phyloP scores from a whole-genome alignment of 345 rosid species.

The Barbarea vulgaris region DNA sequence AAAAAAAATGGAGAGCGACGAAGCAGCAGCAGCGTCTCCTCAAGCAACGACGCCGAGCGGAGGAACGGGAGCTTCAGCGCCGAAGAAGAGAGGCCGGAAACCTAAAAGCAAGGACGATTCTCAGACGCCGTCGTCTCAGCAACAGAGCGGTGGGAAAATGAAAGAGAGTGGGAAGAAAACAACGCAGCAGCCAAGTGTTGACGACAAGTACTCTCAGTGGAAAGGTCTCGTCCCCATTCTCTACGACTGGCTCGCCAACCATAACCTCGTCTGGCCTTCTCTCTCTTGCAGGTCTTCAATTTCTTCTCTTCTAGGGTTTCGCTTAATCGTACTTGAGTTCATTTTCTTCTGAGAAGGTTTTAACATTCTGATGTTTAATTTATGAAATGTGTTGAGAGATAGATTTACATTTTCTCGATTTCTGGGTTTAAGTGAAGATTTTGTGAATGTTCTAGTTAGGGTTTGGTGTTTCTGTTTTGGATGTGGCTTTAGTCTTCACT shows the following conservation, averaged over 20 bases:
- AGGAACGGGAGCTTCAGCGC: slow-evolving; percentile 39
- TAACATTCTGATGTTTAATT: not conserved
- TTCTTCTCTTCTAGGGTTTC: slow-evolving; percentile 42
- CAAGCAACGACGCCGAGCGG: slow-evolving; percentile 35
- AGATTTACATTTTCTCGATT: not conserved
- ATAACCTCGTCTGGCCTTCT: slow-evolving; percentile 99
- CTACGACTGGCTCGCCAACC: slow-evolving; percentile 98
- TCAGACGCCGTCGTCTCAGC: slow-evolving; percentile 46
- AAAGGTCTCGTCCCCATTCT: slow-evolving; percentile 93
- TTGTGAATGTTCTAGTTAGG: slow-evolving; percentile 10
- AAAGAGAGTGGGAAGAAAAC: slow-evolving; percentile 41
- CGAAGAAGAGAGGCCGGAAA: slow-evolving; percentile 92
- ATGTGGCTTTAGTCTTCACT: not conserved
- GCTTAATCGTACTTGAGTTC: not conserved
- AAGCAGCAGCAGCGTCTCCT: slow-evolving; percentile 42
- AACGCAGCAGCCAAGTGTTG: slow-evolving; percentile 58
- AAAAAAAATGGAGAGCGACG: slow-evolving; percentile 42
- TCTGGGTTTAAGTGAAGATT: slow-evolving; percentile 19
- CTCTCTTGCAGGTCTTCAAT: slow-evolving; percentile 85
- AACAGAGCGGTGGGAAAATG: slow-evolving; percentile 41
- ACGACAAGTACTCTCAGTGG: slow-evolving; percentile 95
- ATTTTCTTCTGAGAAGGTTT: not conserved
- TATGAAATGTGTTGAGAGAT: slow-evolving; percentile 12
- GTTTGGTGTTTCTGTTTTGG: not conserved
- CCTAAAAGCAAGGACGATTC: slow-evolving; percentile 84